Percentiles rank a stretch among this genome's conserved stretches.
These are phyloP conservation scores for Scleroderma bovista DNA, from an alignment of 768 basidiomycete genomes.

Conservation along the genomic window DNA sequence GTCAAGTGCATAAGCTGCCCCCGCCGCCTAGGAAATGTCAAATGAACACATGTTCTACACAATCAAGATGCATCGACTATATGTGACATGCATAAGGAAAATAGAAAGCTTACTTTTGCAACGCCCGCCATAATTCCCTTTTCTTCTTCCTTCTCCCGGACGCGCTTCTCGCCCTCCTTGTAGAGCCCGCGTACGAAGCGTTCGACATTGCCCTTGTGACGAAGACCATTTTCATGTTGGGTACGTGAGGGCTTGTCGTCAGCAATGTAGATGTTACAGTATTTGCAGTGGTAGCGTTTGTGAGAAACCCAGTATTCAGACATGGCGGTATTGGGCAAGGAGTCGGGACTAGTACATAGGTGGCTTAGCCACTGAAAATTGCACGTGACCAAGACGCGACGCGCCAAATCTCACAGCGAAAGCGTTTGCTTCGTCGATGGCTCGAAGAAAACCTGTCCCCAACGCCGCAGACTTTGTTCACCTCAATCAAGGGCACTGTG, in stretches of 20 bases:
- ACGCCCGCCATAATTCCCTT: constrained; percentile 81
- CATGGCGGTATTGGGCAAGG: too few species aligned
- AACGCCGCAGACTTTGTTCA: background rate
- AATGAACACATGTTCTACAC: background rate
- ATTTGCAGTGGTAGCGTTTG: constrained; percentile 93
- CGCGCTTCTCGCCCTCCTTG: constrained; percentile 85
- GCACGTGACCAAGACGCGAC: constrained; percentile 11
- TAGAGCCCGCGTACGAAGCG: constrained; percentile 89
- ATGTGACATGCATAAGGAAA: background rate
- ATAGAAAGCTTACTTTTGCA: constrained; percentile 51
- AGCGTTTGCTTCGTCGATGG: constrained; percentile 7
- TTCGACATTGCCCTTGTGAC: constrained; percentile 93
- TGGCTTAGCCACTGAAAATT: too few species aligned
- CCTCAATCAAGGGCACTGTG: constrained; percentile 1
- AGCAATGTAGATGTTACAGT: constrained; percentile 94
- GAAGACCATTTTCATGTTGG: constrained; percentile 89
- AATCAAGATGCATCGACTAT: background rate
- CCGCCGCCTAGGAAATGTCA: constrained; percentile 54
- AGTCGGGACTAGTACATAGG: too few species aligned
- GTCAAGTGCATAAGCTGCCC: constrained; percentile 74
- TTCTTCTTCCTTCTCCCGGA: constrained; percentile 82
- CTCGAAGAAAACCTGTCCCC: constrained; percentile 20
- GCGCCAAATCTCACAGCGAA: constrained; percentile 1
- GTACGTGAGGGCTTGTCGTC: constrained; percentile 91
- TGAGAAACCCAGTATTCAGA: constrained; percentile 91